These are phyloP conservation scores for Lactarius sanguifluus DNA, from an alignment of 768 basidiomycete species.

Conservation along the genomic window DNA sequence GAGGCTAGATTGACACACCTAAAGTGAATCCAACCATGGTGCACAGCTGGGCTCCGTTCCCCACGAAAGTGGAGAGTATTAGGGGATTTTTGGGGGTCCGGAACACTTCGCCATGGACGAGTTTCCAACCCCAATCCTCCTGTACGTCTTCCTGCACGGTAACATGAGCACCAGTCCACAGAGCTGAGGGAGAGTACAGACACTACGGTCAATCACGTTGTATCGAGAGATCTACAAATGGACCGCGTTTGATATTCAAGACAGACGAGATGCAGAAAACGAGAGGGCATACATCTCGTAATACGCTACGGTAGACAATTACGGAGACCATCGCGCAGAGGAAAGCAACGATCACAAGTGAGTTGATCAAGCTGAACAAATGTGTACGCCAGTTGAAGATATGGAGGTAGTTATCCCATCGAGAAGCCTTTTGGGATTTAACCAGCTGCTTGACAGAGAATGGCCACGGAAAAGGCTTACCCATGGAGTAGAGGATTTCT, in stretches of 20 bases:
- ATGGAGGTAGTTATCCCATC: constrained; percentile 96
- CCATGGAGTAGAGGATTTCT: constrained; percentile 89
- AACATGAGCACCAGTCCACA: not conserved
- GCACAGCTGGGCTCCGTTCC: constrained; percentile 83
- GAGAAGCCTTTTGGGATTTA: constrained; percentile 61
- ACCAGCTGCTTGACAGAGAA: not conserved
- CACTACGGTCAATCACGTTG: constrained; percentile 89
- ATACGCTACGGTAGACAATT: constrained; percentile 82
- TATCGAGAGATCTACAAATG: constrained; percentile 76
- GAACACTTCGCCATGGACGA: constrained; percentile 98
- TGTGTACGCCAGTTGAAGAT: constrained; percentile 93
- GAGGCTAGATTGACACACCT: constrained; percentile 43
- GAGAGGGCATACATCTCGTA: constrained; percentile 67
- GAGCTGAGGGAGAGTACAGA: constrained; percentile 38
- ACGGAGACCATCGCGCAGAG: constrained; percentile 92
- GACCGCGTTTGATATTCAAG: constrained; percentile 3
- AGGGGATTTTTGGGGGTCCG: constrained; percentile 76
- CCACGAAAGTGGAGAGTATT: constrained; percentile 78
- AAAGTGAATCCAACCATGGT: constrained; percentile 89
- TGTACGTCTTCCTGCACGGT: constrained; percentile 80
- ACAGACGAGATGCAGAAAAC: not conserved
- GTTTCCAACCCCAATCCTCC: constrained; percentile 98
- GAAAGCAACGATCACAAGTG: constrained; percentile 86
- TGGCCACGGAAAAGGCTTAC: constrained; percentile 38
- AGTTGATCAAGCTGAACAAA: constrained; percentile 95